Evolutionary conservation across 2,329 filamentous ascomycete species (phyloP), one percentile per base, ranked within the genome.

Genomic region (Apiospora sp.): DNA sequence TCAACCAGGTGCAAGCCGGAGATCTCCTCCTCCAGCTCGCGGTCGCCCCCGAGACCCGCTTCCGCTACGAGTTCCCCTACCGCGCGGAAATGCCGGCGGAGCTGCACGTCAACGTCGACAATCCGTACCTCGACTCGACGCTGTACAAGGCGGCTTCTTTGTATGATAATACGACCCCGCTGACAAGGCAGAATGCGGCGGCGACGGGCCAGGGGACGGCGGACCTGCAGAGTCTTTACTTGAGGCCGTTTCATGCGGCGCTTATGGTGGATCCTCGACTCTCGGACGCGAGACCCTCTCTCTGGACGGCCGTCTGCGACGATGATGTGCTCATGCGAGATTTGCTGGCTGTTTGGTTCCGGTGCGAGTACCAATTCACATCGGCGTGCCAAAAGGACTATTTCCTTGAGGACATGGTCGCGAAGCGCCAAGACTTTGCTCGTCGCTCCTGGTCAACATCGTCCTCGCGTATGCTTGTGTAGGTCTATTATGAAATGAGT

Each of bases 21-120:
- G 79, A 84, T 71, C 43, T 82, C 5, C 73, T 85, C 4, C 73
- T 85, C 5, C 83, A 85, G 71, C 79, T 84, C 71, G 76, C 81
- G 0, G 74, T 84, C 3, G 72, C 76, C 0, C 82, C 84, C 5
- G 83, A 86, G 73, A 78, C 82, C 1, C 76, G 82, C 0, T 79
- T 80, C 27, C 82, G 82, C 54, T 85, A 83, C 58, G 80, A 82
- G 64, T 84, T 86, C 48, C 84, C 83, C 0, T 84, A 83, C 64
- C 68, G 77, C 19, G 30, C 74, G 8, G 75, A 79, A 7, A 81
- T 82, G 78, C 82, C 82, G 2, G 54, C 73, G 3, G 79, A 74
- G 27, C 74, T 30, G 27, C 27, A 30, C 27, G 2, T 82, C 16
- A 71, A 74, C 0, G 64, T 72, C 6, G 75, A 78, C 69, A 81